Evolutionary conservation across 306 rosid genomes (phyloP), one percentile per base, ranked within the genome.

Genomic region (Leucaena leucocephala): DNA sequence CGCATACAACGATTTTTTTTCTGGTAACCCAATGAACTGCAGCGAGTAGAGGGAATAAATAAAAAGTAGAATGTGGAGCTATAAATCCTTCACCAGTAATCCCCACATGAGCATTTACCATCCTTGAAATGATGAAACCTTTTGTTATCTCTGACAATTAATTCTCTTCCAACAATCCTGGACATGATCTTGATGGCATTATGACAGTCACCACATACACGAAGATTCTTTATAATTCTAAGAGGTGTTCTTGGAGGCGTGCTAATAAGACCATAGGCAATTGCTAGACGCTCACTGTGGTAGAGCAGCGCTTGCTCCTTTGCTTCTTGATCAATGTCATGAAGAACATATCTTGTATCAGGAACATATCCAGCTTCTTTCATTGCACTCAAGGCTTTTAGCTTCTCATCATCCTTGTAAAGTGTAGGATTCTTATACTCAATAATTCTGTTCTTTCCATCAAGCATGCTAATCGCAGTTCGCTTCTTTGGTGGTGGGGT

Each of bases 21-120:
- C 44, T 17, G 7, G 16, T 4, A 11, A 43, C 78, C 80, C 69
- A 70, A 79, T 42, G 62, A 65, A 69, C 77, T 3, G 71, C 73
- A 16, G 6, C 45, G 10, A 81, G 57, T 68, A 43, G 63, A 77
- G 77, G 81, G 48, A 58, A 63, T 34, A 27, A 27, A 27, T 27
- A 36, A 36, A 27, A 35, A 10, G 63, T 34, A 34, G 74, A 43
- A 62, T 80, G 59, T 54, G 45, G 33, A 45, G 69, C 64, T 22
- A 49, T 27, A 64, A 21, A 78, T 49, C 66, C 61, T 81, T 87
- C 87, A 94, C 97, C 97, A 93, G 88, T 93, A 93, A 87, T 93
- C 98, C 71, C 97, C 97, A 72, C 96, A 93, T 33, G 67, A 61
- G 67, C 67, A 61, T 33, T 61, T 61, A 6, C 67, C 67, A 61